Conservation (phyloP, 495 filamentous ascomycete genomes). For the Neurospora africana region DNA sequence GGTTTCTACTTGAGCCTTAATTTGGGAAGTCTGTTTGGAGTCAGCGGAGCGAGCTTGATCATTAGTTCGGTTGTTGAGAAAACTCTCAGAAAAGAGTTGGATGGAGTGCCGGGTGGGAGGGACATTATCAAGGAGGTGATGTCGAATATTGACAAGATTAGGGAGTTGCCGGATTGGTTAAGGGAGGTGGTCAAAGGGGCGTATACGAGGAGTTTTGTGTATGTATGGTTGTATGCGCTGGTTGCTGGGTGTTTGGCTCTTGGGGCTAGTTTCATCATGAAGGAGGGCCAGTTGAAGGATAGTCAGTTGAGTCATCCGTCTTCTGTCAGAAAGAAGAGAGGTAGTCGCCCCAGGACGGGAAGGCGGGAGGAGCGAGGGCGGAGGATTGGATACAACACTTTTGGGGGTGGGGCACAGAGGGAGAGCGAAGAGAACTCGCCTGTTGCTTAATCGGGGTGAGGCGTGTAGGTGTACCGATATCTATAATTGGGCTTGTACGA, state of each 20-base stretch:
- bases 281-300: slow-evolving; percentile 1
- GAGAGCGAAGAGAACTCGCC: neutral
- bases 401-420: neutral
- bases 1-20: slow-evolving; percentile 9
- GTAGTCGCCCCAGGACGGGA: neutral
- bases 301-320: neutral
- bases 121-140: slow-evolving; percentile 3
- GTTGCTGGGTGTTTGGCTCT: slow-evolving; percentile 4
- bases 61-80: slow-evolving; percentile 3
- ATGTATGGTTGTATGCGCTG: slow-evolving; percentile 6
- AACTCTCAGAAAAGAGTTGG: neutral
- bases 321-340: neutral
- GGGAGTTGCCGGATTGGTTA: slow-evolving; percentile 4
- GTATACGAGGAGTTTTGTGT: slow-evolving; percentile 7
- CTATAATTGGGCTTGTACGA: neutral
- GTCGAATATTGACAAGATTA: slow-evolving; percentile 9
- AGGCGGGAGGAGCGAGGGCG: neutral
- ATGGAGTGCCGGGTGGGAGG: neutral
- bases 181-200: neutral
- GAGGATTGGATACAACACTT: neutral
- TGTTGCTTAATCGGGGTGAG: neutral
- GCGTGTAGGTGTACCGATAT: neutral
- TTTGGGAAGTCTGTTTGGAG: slow-evolving; percentile 5
- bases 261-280: slow-evolving; percentile 5
- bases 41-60: slow-evolving; percentile 1